phyloP scores from a whole-genome alignment of 176 grass and related monocot species.

The Triticum urartu region DNA sequence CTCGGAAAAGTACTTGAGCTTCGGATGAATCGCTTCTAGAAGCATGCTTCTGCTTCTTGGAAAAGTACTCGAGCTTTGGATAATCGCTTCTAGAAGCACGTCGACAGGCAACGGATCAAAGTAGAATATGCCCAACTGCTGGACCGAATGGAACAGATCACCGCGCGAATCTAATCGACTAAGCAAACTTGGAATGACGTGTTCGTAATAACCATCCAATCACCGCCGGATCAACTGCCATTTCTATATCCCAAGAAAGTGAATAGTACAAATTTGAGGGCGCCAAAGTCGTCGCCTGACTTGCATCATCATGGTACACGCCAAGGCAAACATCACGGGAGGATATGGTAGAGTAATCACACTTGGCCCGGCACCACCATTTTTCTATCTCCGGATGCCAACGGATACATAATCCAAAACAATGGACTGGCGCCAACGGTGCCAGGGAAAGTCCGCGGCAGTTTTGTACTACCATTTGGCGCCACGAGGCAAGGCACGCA shows the following conservation, averaged over 20 bases:
- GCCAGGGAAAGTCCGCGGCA: too few relatives aligned
- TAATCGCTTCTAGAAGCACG: not conserved
- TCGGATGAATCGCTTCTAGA: not conserved
- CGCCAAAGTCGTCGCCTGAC: not conserved
- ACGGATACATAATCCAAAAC: not conserved
- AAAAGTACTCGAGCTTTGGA: not conserved
- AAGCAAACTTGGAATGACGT: too few relatives aligned
- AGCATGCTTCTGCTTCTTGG: not conserved
- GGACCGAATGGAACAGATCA: too few relatives aligned
- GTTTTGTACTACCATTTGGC: too few relatives aligned
- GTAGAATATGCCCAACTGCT: too few relatives aligned
- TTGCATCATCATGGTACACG: not conserved
- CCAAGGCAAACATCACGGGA: not conserved
- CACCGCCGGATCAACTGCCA: too few relatives aligned
- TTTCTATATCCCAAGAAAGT: too few relatives aligned
- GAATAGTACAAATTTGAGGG: too few relatives aligned
- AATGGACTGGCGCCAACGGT: too few relatives aligned
- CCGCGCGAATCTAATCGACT: too few relatives aligned
- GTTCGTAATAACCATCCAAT: too few relatives aligned
- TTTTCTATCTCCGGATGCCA: not conserved
- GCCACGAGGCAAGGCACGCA: not conserved
- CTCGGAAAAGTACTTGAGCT: not conserved
- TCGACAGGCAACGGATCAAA: not conserved
- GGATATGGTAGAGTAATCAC: not conserved
- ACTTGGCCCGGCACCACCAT: not conserved